phyloP scores from a whole-genome alignment of 805 yeast genomes.

The Yamadazyma laniorum region DNA sequence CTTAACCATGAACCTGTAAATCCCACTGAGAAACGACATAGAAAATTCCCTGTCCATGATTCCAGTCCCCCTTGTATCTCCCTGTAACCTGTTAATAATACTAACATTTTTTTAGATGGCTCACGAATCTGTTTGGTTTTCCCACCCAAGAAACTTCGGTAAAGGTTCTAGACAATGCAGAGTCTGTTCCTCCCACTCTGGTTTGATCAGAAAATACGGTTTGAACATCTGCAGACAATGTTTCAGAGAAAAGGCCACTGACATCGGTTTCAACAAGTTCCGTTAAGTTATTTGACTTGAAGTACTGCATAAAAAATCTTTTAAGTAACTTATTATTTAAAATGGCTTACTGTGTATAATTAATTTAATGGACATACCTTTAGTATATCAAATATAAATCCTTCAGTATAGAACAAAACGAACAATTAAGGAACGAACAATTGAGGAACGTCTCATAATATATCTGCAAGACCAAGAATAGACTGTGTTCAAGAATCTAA shows the following conservation, averaged over 20 bases:
- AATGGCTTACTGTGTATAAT: slow-evolving; percentile 17
- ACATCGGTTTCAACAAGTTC: slow-evolving; percentile 98
- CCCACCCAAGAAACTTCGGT: slow-evolving; percentile 99
- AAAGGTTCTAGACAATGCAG: slow-evolving; percentile 99
- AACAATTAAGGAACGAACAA: too few species aligned
- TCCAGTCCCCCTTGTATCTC: not conserved
- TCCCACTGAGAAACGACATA: too few species aligned
- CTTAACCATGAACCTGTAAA: too few species aligned
- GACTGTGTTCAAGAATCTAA: too few species aligned
- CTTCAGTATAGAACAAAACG: slow-evolving; percentile 1
- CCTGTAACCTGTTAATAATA: slow-evolving; percentile 12
- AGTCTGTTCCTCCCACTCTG: slow-evolving; percentile 97
- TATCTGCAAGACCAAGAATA: too few species aligned
- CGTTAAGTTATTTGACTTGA: slow-evolving; percentile 56
- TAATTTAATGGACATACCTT: slow-evolving; percentile 9
- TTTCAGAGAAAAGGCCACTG: slow-evolving; percentile 99
- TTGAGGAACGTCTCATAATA: too few species aligned
- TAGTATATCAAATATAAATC: not conserved
- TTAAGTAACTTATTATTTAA: slow-evolving; percentile 11
- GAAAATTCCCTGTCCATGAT: not conserved
- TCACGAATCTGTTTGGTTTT: slow-evolving; percentile 99
- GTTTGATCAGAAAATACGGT: slow-evolving; percentile 99
- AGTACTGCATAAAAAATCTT: slow-evolving; percentile 8
- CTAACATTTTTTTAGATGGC: slow-evolving; percentile 69
- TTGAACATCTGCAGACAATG: slow-evolving; percentile 99